Evolutionary conservation across 2,329 filamentous ascomycete genomes (phyloP), one percentile per base, ranked within the genome.

Genomic region (Alternaria infectoria): DNA sequence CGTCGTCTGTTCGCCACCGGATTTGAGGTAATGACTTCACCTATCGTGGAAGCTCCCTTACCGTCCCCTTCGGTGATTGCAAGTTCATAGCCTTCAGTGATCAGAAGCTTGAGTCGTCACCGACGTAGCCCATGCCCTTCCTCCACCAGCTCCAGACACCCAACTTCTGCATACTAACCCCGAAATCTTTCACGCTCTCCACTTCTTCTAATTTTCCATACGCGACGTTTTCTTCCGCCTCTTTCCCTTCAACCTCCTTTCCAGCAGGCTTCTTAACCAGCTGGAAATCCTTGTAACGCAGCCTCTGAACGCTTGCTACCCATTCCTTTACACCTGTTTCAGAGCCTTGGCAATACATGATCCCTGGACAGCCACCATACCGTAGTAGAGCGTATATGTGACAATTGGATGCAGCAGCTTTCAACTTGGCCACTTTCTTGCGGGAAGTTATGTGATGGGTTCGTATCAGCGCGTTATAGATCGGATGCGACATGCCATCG

Each of bases 401-500:
- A 68, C 87, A 82, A 50, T 86, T 83, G 30, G 86, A 83, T 7
- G 90, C 88, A 3, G 89, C 88, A 77, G 91, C 90, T 54, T 84
- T 87, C 21, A 94, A 84, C 59, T 84, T 83, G 25, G 84, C 81
- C 47, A 90, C 85, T 74, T 94, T 94, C 76, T 93, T 93, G 67
- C 91, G 89, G 0, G 90, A 93, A 5, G 91, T 93, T 74, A 94
- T 93, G 77, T 94, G 91, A 70, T 94, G 91, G 0, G 91, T 94
- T 56, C 90, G 87, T 64, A 94, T 92, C 49, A 94, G 82, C 28
- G 90, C 87, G 74, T 87, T 86, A 73, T 80, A 85, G 19, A 77
- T 61, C 9, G 61, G 54, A 30, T 59, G 52, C 54, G 72, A 64
- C 74, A 77, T 76, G 54, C 58, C 61, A 67, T 66, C 43, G 11